Base-by-base conservation (phyloP, 2,329 filamentous ascomycete genomes). In the Aaosphaeria arxii region DNA sequence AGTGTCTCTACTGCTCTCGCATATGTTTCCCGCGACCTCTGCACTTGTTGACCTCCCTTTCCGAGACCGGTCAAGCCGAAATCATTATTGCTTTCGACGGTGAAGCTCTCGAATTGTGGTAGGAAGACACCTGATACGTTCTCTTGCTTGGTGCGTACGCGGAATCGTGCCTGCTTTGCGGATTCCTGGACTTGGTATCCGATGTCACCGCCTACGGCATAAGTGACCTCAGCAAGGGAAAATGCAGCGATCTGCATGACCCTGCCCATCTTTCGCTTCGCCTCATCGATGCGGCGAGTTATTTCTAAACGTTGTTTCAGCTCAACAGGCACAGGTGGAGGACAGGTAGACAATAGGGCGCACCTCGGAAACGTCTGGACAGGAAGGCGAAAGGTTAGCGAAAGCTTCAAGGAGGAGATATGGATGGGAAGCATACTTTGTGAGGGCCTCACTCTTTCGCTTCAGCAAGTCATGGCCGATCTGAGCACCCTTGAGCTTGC, bases 181-280 rank as follows among this genome's bases (percentile, higher is more conserved):
- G 91, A 95, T 72, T 99, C 94, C 69, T 96, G 91, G 58, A 99
- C 89, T 75, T 99, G 94, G 75, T 96, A 99, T 53, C 88, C 88
- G 62, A 99, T 95, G 65, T 95, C 68, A 63, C 92, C 91, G 54
- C 94, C 94, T 30, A 96, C 91, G 29, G 94, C 94, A 66, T 99
- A 99, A 43, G 91, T 95, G 48, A 99, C 94, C 76, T 97, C 94
- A 51, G 94, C 94, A 13, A 99, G 82, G 40, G 92, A 97, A 75
- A 99, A 97, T 41, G 94, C 91, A 38, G 94, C 94, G 66, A 99
- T 95, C 73, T 97, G 92, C 94, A 99, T 99, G 35, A 99, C 94
- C 32, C 92, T 84, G 49, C 94, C 94, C 92, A 99, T 99, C 78
- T 99, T 99, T 62, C 91, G 88, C 75, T 99, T 99, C 39, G 94